These are phyloP conservation scores for Pichia deserticola DNA, from an alignment of 805 yeast genomes.

Conservation along the genomic window DNA sequence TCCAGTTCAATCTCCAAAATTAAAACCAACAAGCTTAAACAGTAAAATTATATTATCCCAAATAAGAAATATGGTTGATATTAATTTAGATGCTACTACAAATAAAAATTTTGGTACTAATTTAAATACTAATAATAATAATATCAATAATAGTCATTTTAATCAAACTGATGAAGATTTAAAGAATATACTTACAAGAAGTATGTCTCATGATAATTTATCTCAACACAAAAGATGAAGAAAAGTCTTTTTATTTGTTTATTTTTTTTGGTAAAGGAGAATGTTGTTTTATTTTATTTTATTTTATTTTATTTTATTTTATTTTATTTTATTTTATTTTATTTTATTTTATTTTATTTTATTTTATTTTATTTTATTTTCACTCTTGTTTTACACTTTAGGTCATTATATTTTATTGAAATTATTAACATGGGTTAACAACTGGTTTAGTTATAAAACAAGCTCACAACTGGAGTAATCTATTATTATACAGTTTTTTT, in stretches of 20 bases:
- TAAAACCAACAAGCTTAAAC: constrained; percentile 18
- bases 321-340: neutral
- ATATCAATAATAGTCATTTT: neutral
- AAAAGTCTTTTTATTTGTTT: too few relatives aligned
- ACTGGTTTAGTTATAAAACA: too few relatives aligned
- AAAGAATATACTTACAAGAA: constrained; percentile 22
- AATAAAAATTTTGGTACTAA: too few relatives aligned
- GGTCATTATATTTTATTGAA: too few relatives aligned
- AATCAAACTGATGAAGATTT: constrained; percentile 23
- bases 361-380: neutral
- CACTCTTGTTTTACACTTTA: too few relatives aligned
- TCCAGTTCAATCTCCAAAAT: constrained; percentile 32
- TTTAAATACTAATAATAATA: too few relatives aligned
- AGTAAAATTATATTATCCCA: constrained; percentile 26
- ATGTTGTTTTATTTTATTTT: neutral
- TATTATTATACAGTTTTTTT: too few relatives aligned
- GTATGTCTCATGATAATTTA: constrained; percentile 21
- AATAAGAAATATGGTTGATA: constrained; percentile 24
- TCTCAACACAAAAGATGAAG: constrained; percentile 2
- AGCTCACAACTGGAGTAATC: too few relatives aligned
- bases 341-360: neutral
- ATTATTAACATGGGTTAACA: too few relatives aligned
- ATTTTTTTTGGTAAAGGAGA: too few relatives aligned
- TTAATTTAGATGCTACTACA: neutral
- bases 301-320: neutral